Evolutionary conservation across 2,329 filamentous ascomycete genomes (phyloP).

Genomic region (Chaetothyriales sp.): DNA sequence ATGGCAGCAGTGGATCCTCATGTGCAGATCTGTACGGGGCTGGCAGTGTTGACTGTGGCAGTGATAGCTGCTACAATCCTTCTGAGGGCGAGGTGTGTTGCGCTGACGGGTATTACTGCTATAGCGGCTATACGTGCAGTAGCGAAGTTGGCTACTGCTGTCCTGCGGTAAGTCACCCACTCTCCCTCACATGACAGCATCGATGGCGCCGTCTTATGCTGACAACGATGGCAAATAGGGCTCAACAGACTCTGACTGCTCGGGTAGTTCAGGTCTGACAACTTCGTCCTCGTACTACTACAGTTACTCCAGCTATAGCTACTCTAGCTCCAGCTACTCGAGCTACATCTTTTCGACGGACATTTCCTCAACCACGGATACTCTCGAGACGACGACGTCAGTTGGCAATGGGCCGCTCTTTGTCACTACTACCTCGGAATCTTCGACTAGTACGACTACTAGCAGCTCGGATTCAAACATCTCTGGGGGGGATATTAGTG

Average conservation of each 20-base stretch:
- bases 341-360: not conserved
- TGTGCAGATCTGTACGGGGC: not conserved
- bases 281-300: not conserved
- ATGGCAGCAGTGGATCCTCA: not conserved
- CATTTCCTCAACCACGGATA: not conserved
- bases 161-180: conserved; percentile 1
- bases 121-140: conserved; percentile 6
- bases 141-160: conserved; percentile 6
- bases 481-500: not conserved
- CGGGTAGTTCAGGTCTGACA: not conserved
- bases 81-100: conserved; percentile 6
- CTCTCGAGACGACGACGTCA: not conserved
- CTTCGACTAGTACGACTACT: not conserved
- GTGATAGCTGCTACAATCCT: conserved; percentile 10
- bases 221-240: not conserved
- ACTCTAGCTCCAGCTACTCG: too few relatives aligned
- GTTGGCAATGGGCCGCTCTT: not conserved
- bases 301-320: too few relatives aligned
- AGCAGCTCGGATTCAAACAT: not conserved
- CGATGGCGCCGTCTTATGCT: not conserved
- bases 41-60: conserved; percentile 1
- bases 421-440: not conserved
- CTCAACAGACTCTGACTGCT: conserved; percentile 2
- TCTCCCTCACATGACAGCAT: not conserved
- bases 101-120: conserved; percentile 7